Evolutionary conservation across 2,329 filamentous ascomycete genomes (phyloP).

Genomic region (Arthrobotrys sinensis): DNA sequence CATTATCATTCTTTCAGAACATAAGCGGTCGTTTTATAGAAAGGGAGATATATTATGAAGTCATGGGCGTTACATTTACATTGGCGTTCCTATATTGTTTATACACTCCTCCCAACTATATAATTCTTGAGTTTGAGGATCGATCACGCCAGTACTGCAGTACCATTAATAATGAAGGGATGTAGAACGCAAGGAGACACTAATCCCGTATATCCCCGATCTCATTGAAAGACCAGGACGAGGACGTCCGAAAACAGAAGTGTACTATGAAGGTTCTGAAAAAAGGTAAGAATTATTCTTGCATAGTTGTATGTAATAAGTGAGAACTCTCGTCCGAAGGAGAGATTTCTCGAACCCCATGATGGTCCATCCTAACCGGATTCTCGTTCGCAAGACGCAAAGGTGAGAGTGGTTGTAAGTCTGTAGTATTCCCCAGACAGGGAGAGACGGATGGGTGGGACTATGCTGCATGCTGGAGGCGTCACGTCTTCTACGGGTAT

Average conservation of each 20-base stretch:
- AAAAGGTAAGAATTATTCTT: constrained; percentile 55
- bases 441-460: constrained; percentile 57
- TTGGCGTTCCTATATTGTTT: background rate
- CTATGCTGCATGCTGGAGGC: constrained; percentile 17
- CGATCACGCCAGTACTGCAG: background rate
- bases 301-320: constrained; percentile 44
- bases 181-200: constrained; percentile 63
- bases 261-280: constrained; percentile 63
- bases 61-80: constrained; percentile 13
- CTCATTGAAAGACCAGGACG: constrained; percentile 16
- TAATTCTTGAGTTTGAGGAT: background rate
- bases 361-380: constrained; percentile 51
- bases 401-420: constrained; percentile 56
- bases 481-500: constrained; percentile 2
- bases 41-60: constrained; percentile 15
- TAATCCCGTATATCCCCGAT: constrained; percentile 48
- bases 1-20: background rate
- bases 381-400: constrained; percentile 56
- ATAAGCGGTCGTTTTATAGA: constrained; percentile 30
- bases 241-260: constrained; percentile 46
- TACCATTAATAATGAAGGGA: constrained; percentile 12
- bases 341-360: constrained; percentile 13
- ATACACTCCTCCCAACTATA: constrained; percentile 9
- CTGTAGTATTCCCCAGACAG: constrained; percentile 28
- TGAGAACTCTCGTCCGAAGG: constrained; percentile 34